phyloP scores from a whole-genome alignment of 805 yeast species.

The Saccharomyces jurei region DNA sequence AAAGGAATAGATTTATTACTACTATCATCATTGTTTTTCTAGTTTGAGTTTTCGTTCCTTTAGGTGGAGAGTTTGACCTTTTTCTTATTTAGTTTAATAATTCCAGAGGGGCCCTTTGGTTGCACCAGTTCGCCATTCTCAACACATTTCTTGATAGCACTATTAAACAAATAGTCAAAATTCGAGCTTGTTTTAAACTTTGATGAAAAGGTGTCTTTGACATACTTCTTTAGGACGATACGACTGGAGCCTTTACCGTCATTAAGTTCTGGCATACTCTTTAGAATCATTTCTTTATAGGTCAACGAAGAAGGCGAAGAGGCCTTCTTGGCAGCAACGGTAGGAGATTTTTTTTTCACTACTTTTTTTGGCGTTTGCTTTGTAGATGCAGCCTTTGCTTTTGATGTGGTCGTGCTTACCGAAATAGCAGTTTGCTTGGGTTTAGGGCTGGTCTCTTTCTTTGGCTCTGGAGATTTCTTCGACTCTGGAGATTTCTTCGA shows the following conservation, averaged over 20 bases:
- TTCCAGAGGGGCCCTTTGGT: conserved; percentile 69
- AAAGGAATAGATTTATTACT: neutral
- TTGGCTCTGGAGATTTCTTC: neutral
- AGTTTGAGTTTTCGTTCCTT: conserved; percentile 5
- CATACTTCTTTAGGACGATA: conserved; percentile 78
- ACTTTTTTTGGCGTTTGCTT: conserved; percentile 1
- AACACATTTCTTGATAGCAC: conserved; percentile 77
- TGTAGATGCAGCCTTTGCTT: conserved; percentile 6
- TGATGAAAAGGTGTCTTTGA: conserved; percentile 39
- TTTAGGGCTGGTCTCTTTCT: conserved; percentile 14
- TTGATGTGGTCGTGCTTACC: conserved; percentile 12
- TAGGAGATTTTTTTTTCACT: neutral
- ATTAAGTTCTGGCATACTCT: conserved; percentile 62
- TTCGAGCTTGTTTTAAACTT: conserved; percentile 48
- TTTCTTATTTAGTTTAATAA: conserved; percentile 22
- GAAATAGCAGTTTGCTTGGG: conserved; percentile 27
- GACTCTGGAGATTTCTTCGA: too few species aligned
- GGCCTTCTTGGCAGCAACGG: conserved; percentile 3
- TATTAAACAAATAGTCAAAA: conserved; percentile 61
- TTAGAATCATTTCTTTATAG: conserved; percentile 31
- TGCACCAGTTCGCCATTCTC: conserved; percentile 67
- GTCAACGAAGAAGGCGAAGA: conserved; percentile 9
- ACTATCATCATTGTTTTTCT: neutral
- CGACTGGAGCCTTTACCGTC: conserved; percentile 81
- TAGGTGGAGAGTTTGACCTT: conserved; percentile 21